These are phyloP conservation scores for Bifiguratus adelaidae DNA, from an alignment of 192 early-diverging fungal species.

Conservation along the genomic window DNA sequence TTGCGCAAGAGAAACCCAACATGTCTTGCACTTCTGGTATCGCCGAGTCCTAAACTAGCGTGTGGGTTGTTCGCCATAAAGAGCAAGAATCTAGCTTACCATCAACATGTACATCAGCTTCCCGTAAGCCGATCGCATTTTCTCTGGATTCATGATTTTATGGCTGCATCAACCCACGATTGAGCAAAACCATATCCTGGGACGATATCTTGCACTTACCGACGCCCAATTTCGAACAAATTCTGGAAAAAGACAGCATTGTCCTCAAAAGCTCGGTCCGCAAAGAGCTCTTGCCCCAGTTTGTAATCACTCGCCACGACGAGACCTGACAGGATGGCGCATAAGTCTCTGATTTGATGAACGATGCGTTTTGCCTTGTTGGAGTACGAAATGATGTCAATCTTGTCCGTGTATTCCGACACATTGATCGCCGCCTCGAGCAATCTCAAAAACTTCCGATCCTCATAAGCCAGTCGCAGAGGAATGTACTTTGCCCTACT, in stretches of 20 bases:
- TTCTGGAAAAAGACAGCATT: slow-evolving; percentile 73
- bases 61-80: background rate
- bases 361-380: slow-evolving; percentile 86
- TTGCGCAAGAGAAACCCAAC: slow-evolving; percentile 69
- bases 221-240: slow-evolving; percentile 58
- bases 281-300: slow-evolving; percentile 69
- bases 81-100: slow-evolving; percentile 16
- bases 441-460: slow-evolving; percentile 88
- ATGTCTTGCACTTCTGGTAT: slow-evolving; percentile 65
- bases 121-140: slow-evolving; percentile 93
- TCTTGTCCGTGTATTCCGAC: slow-evolving; percentile 54
- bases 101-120: slow-evolving; percentile 90
- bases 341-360: slow-evolving; percentile 91
- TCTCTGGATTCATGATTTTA: slow-evolving; percentile 93
- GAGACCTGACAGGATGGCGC: slow-evolving; percentile 87
- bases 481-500: slow-evolving; percentile 92
- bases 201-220: slow-evolving; percentile 11
- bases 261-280: slow-evolving; percentile 49
- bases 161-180: slow-evolving; percentile 21
- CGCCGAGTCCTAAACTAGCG: slow-evolving; percentile 45
- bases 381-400: slow-evolving; percentile 57
- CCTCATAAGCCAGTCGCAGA: slow-evolving; percentile 76
- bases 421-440: slow-evolving; percentile 92
- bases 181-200: background rate
- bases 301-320: slow-evolving; percentile 76